Evolutionary conservation across 2,329 filamentous ascomycete species (phyloP).

Genomic region (Colletotrichum gigasporum): DNA sequence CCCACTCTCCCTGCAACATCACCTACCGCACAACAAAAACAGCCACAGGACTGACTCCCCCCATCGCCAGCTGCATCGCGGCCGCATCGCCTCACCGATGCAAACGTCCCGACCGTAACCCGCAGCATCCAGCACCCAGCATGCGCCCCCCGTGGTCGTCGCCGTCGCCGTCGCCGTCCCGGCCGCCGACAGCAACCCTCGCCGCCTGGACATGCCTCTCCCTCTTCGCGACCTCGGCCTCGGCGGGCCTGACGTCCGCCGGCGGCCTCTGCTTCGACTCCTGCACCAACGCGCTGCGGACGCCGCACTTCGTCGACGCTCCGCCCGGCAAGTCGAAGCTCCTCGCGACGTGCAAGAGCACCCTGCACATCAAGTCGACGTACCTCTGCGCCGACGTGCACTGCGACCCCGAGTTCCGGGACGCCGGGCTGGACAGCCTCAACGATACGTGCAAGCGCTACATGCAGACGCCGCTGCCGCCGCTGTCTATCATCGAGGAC

Average conservation of each 20-base stretch:
- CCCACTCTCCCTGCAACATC: neutral
- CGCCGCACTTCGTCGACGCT: conserved; percentile 44
- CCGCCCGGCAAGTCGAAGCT: conserved; percentile 30
- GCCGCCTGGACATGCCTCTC: neutral
- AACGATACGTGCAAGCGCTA: conserved; percentile 46
- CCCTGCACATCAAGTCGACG: conserved; percentile 40
- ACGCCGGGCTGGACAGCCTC: conserved; percentile 37
- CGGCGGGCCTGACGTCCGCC: conserved; percentile 1
- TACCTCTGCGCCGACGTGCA: conserved; percentile 49
- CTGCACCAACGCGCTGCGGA: conserved; percentile 41
- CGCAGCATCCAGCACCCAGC: too few species aligned
- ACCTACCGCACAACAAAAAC: too few species aligned
- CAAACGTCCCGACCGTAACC: conserved; percentile 19
- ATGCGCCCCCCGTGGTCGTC: conserved; percentile 18
- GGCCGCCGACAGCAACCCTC: neutral
- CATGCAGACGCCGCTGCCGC: conserved; percentile 41
- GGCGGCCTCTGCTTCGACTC: conserved; percentile 41
- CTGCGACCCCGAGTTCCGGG: conserved; percentile 41
- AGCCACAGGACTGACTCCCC: neutral
- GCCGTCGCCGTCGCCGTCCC: neutral
- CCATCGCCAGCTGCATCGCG: neutral
- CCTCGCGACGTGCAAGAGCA: conserved; percentile 41
- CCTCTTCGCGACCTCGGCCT: conserved; percentile 15
- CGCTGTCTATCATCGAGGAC: conserved; percentile 42
- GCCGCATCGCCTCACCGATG: neutral